Evolutionary conservation across 192 early-diverging fungal genomes (phyloP), one percentile per base, ranked within the genome.

Genomic region (Podila minutissima): DNA sequence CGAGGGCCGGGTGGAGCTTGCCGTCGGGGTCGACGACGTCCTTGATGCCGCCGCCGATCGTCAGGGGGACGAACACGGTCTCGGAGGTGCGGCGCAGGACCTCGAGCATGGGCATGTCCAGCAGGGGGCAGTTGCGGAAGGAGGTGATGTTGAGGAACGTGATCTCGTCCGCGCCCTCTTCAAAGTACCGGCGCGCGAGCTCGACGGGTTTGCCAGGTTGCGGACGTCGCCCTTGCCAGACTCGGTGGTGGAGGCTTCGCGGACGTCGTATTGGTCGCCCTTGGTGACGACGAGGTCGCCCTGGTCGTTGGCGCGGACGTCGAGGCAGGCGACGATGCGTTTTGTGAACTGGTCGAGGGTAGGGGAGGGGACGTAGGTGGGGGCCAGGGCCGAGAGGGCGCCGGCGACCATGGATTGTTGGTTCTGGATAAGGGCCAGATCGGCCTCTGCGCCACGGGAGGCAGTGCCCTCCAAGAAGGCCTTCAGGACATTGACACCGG

Each of bases 221-320:
- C 98, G 91, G 22, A 99, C 96, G 35, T 71, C 72, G 9, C 68
- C 73, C 35, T 59, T 38, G 33, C 55, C 41, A 4, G 60, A 59
- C 10, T 69, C 76, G 17, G 60, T 78, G 10, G 74, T 78, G 10
- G 74, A 57, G 9, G 85, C 82, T 73, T 99, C 97, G 17, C 97
- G 90, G 2, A 99, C 97, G 75, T 99, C 98, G 87, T 99, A 99
- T 77, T 99, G 97, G 83, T 99, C 97, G 32, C 98, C 98, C 83
- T 99, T 99, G 24, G 98, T 99, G 2, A 99, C 98, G 8, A 99
- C 98, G 35, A 99, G 83, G 83, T 99, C 97, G 35, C 98, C 98
- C 53, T 88, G 83, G 83, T 99, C 98, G 83, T 99, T 99, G 32
- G 96, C 89, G 24, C 98, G 92, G 9, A 99, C 97, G 69, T 99